Conservation (phyloP, 75 land plant genomes). For the Ceratopteris richardii region DNA sequence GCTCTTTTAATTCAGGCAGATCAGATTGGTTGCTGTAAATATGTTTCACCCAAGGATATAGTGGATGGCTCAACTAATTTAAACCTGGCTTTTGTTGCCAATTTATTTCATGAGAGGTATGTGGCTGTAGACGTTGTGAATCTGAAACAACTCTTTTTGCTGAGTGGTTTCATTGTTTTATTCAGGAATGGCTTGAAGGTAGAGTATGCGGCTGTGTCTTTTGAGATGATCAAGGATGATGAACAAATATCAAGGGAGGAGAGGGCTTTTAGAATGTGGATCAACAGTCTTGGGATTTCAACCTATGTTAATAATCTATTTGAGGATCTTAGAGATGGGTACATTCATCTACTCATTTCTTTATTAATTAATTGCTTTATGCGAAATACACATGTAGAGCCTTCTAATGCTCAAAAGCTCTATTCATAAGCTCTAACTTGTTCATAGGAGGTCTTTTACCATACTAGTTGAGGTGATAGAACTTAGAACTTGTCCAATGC, state of each 20-base stretch:
- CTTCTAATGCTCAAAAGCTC: too few relatives aligned
- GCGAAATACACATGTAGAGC: too few relatives aligned
- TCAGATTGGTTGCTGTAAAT: conserved; percentile 30
- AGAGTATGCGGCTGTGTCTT: conserved; percentile 48
- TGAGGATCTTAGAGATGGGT: conserved; percentile 98
- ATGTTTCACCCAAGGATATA: conserved; percentile 31
- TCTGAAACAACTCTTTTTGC: too few relatives aligned
- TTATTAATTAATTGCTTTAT: too few relatives aligned
- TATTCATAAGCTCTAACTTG: too few relatives aligned
- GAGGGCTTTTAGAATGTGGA: conserved; percentile 84
- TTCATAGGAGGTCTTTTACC: too few relatives aligned
- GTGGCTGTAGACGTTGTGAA: too few relatives aligned
- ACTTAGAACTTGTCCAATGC: too few relatives aligned
- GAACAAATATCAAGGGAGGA: conserved; percentile 76
- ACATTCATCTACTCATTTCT: conserved; percentile 25
- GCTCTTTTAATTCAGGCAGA: conserved; percentile 32
- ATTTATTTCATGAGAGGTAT: conserved; percentile 35
- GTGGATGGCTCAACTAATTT: conserved; percentile 40
- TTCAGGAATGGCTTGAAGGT: conserved; percentile 79
- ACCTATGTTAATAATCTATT: conserved; percentile 75
- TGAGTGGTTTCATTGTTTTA: background rate
- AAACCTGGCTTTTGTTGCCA: conserved; percentile 40
- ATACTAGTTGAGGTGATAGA: too few relatives aligned
- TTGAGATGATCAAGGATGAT: conserved; percentile 70
- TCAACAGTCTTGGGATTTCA: conserved; percentile 83